Conservation (phyloP, 129 eudicot species). For the Arctium lappa region DNA sequence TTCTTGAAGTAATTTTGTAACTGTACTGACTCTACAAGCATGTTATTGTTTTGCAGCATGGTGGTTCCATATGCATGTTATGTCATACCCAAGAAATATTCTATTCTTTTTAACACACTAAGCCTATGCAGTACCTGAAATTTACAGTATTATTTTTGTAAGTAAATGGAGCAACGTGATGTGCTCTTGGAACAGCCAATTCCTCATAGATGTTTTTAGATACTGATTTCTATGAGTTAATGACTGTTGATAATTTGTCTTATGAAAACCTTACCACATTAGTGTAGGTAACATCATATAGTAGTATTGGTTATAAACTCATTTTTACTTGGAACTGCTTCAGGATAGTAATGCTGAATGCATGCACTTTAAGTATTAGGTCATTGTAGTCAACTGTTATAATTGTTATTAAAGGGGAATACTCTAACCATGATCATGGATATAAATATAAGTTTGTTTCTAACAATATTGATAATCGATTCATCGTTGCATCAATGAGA, state of each 20-base stretch:
- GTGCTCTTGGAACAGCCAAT: not conserved
- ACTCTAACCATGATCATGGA: not conserved
- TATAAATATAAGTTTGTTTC: not conserved
- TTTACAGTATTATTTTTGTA: not conserved
- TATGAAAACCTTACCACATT: not conserved
- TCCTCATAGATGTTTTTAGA: not conserved
- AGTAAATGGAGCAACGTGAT: not conserved
- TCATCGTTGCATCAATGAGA: not conserved
- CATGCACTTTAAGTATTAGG: not conserved
- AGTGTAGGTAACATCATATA: not conserved
- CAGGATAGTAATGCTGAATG: not conserved
- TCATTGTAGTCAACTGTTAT: not conserved
- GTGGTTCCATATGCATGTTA: constrained; percentile 1
- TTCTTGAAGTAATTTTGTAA: not conserved
- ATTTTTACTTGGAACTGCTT: not conserved
- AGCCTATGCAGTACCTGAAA: not conserved
- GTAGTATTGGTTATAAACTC: not conserved
- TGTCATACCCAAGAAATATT: not conserved
- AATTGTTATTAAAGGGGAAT: not conserved
- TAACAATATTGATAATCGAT: not conserved
- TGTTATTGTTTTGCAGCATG: constrained; percentile 1
- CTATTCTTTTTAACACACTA: not conserved
- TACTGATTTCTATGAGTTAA: not conserved
- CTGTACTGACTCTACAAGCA: not conserved
- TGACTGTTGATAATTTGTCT: not conserved